Base-by-base conservation (phyloP, 2,329 filamentous ascomycete species). In the Paraconiothyrium sp. region DNA sequence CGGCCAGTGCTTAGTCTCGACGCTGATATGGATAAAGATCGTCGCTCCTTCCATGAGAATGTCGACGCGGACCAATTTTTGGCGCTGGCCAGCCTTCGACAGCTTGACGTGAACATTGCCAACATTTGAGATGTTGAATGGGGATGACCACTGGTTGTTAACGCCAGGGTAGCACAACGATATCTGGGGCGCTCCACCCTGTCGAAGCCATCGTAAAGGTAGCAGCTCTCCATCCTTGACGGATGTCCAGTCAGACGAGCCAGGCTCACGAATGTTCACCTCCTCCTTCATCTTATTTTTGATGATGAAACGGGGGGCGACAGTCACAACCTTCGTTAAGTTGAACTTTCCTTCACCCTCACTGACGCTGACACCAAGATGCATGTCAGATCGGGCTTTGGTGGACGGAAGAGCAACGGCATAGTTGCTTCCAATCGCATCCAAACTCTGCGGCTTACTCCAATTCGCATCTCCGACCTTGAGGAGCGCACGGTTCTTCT, bases 371-470 rank as follows among this genome's bases (percentile, higher is more conserved):
- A 99, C 89, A 50, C 95, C 95, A 7, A 96, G 86, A 72, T 98
- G 93, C 72, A 98, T 94, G 77, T 99, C 95, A 2, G 90, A 90
- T 64, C 86, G 84, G 47, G 87, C 89, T 46, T 85, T 86, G 1
- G 86, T 81, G 0, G 93, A 92, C 54, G 91, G 90, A 37, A 99
- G 84, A 37, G 95, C 87, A 39, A 97, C 92, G 70, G 97, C 94
- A 16, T 93, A 90, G 0, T 91, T 93, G 72, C 94, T 98, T 35
- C 95, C 95, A 66, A 99, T 95, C 22, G 95, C 95, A 74, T 99
- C 96, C 71, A 99, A 97, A 85, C 93, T 97, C 76, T 98, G 94
- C 0, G 94, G 93, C 76, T 95, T 97, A 81, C 95, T 98, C 96
- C 95, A 99, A 62, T 90, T 88, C 0, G 95, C 97, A 58, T 96